Evolutionary conservation across 805 yeast species (phyloP), one percentile per base, ranked within the genome.

Genomic region (Teunomyces barrocoloradensis): DNA sequence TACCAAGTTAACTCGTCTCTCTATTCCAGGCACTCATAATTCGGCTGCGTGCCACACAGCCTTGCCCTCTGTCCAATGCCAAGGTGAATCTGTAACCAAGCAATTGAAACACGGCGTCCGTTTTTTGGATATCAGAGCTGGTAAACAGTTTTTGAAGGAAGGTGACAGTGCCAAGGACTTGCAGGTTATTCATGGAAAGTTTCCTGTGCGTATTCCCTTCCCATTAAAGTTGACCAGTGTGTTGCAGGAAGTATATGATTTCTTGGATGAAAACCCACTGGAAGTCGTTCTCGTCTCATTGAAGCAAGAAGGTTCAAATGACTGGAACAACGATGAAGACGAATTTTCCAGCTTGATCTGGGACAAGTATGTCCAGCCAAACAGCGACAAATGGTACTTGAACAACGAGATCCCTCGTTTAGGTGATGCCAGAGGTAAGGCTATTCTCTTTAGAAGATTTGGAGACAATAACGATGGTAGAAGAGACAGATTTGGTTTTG

Each of bases 11-110:
- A 72, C 85, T 3, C 67, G 75, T 47, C 71, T 87, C 44, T 71
- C 91, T 0, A 71, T 87, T 44, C 90, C 92, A 7, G 94, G 94
- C n/a, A 86, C 92, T n/a, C 94, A 87, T 68, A 86, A 87, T 61
- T 76, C 88, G 36, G 89, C 86, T 11, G 92, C 92, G 5, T 81
- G 78, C 55, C 83, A 84, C 60, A 69, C 77, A 6, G 85, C 91
- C 2, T 66, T 85, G 40, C 92, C 92, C 25, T 80, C 89, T 0
- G 91, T 87, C 27, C 85, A 82, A 60, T 87, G 94, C 62, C 94
- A 87, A 63, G 85, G 81, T 13, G 78, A 72, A 6, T 64, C 80
- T 0, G 73, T 87, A 43, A 64, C 74, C 2, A 80, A 78, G 2
- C 94, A 87, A 64, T 76, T 87, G 68, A 65, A 77, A 44, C 72